Percentiles rank a stretch among this genome's conserved stretches.
Evolutionary conservation across 371 early-diverging fungal species (phyloP).

Genomic region (Chytridium lagenaria): DNA sequence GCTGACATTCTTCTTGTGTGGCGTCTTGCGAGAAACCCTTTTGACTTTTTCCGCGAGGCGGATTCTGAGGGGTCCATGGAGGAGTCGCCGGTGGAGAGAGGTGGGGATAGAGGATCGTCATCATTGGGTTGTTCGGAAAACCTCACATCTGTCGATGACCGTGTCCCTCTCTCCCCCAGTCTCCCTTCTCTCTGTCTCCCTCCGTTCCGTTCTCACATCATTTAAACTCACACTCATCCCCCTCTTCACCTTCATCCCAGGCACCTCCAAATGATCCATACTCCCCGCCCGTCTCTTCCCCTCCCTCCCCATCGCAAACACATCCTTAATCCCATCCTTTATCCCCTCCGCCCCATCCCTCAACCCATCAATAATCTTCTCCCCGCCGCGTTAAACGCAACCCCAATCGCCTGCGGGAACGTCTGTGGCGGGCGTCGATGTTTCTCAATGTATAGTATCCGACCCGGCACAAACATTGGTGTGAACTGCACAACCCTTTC

Average conservation of each 20-base stretch:
- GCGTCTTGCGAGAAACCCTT: background rate
- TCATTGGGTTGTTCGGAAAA: background rate
- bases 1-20: conserved; percentile 8
- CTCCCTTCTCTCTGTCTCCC: background rate
- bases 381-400: conserved; percentile 20
- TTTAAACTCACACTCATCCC: conserved; percentile 14
- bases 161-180: background rate
- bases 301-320: background rate
- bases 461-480: conserved; percentile 47
- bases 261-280: background rate
- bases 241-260: background rate
- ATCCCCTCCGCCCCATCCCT: conserved; percentile 25
- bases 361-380: conserved; percentile 10
- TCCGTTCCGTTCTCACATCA: background rate
- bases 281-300: background rate
- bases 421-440: conserved; percentile 36
- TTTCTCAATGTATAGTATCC: conserved; percentile 50
- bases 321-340: conserved; percentile 27
- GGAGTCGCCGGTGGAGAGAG: no score
- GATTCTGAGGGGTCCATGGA: background rate
- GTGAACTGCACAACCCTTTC: conserved; percentile 20
- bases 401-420: conserved; percentile 22
- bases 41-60: conserved; percentile 5
- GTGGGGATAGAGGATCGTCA: no score
- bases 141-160: background rate